Evolutionary conservation across 352 stramenopile species (phyloP).

Genomic region (Phytopythium mirpurense): DNA sequence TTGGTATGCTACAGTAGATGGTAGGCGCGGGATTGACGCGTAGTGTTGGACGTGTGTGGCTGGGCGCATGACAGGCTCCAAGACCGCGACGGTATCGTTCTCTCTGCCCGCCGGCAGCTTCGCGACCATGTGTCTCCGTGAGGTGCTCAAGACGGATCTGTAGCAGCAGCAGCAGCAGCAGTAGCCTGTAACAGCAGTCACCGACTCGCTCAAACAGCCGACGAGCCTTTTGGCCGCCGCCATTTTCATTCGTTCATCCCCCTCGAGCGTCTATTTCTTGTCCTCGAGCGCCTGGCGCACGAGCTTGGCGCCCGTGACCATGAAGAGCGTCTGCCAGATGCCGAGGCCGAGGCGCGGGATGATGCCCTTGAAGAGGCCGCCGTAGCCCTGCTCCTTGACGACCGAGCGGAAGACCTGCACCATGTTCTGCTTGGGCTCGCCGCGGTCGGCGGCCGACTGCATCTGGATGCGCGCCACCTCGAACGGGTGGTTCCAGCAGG

Average conservation of each 20-base stretch:
- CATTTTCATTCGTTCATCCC: background rate
- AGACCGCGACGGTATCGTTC: conserved; percentile 37
- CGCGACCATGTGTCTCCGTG: conserved; percentile 75
- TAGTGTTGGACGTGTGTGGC: too few relatives aligned
- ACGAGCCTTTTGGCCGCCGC: background rate
- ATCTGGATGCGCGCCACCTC: conserved; percentile 91
- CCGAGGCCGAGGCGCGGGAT: conserved; percentile 80
- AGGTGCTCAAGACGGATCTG: conserved; percentile 53
- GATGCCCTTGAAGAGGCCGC: conserved; percentile 89
- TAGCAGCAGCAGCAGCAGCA: conserved; percentile 8
- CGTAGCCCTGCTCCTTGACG: conserved; percentile 76
- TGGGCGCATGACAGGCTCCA: conserved; percentile 3
- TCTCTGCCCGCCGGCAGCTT: conserved; percentile 60
- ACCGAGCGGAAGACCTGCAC: conserved; percentile 86
- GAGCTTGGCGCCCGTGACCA: conserved; percentile 90
- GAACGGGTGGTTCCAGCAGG: conserved; percentile 92
- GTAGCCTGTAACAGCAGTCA: too few relatives aligned
- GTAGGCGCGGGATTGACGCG: too few relatives aligned
- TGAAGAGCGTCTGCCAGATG: conserved; percentile 92
- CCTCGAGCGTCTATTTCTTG: conserved; percentile 39
- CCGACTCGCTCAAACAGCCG: too few relatives aligned
- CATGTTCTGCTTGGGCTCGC: conserved; percentile 89
- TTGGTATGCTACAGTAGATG: too few relatives aligned
- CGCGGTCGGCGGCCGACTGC: conserved; percentile 85
- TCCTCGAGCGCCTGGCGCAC: conserved; percentile 82